Base-by-base conservation (phyloP, 805 yeast species). In the Pichia manshurica region DNA sequence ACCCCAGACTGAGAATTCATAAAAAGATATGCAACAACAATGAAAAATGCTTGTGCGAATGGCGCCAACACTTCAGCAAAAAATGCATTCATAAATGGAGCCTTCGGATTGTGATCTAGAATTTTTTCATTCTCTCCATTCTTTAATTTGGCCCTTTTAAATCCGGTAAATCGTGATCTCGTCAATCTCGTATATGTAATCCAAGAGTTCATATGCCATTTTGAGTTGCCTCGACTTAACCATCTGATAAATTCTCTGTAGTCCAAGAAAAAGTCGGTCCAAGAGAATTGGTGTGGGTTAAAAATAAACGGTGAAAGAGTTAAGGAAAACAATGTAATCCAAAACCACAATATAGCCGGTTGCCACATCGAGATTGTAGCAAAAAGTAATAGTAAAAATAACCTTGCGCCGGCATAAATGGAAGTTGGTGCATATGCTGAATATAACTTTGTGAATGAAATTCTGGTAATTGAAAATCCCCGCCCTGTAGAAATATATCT, bases 1-100 rank as follows among this genome's bases (percentile, higher is more conserved):
- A 88, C 96, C 28, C 96, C 96, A 31, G 82, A 87, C 68, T 88
- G 96, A 1, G 96, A 74, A 65, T 89, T 90, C 58, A 86, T 82
- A 59, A 85, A 91, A 45, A 82, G 71, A 64, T 79, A 91, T 0
- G 96, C 90, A 45, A 81, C 67, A 48, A 84, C 76, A 42, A 84
- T 75, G 55, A 82, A 80, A 23, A 81, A 77, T 16, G 93, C 80
- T 57, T 81, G 81, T 50, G 86, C 63, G 34, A 82, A 59, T 39
- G 96, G 93, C 37, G 87, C 76, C 42, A 87, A 53, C 50, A 90
- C 70, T 66, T 93, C 98, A 13, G 96, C 81, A 55, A 88, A 76
- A 61, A 87, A 75, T 22, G 88, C 71, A 63, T 88, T 88, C 28
- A 81, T 70, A 63, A 91, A 77, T 51, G 82, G 86, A 17, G 96